Percentiles rank a stretch among this genome's conserved stretches.
Evolutionary conservation across 2,329 filamentous ascomycete species (phyloP).

Genomic region (Zopfia rhizophila): DNA sequence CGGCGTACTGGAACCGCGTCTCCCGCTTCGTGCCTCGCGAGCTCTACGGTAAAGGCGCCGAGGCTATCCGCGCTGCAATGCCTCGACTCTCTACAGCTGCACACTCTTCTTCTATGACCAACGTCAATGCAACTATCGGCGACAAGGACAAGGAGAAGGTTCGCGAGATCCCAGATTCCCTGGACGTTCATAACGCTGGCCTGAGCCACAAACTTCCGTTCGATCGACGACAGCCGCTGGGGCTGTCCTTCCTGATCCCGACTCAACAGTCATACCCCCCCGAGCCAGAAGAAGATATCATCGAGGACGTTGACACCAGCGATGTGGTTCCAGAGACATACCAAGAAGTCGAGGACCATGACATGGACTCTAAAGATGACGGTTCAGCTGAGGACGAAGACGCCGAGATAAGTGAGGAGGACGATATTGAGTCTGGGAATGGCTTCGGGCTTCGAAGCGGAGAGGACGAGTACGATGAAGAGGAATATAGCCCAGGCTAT

Average conservation of each 20-base stretch:
- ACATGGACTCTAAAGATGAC: no score
- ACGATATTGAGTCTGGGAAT: no score
- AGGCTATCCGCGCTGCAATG: conserved; percentile 33
- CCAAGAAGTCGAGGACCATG: conserved; percentile 1
- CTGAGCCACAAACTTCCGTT: not conserved
- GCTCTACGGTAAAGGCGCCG: conserved; percentile 46
- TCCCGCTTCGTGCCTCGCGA: conserved; percentile 49
- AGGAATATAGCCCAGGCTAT: no score
- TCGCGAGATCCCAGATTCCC: no score
- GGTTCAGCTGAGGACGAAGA: conserved; percentile 19
- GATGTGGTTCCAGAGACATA: no score
- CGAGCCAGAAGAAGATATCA: conserved; percentile 18
- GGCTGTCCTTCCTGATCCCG: conserved; percentile 35
- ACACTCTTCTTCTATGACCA: not conserved
- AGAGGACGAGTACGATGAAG: conserved; percentile 20
- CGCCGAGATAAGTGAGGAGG: conserved; percentile 12
- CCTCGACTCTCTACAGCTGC: not conserved
- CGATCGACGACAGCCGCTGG: conserved; percentile 25
- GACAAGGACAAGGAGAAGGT: no score
- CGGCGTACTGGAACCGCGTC: conserved; percentile 44
- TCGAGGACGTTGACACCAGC: conserved; percentile 16
- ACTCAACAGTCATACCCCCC: conserved; percentile 31
- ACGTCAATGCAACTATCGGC: not conserved
- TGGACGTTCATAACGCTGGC: no score
- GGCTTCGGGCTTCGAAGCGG: no score